phyloP scores from a whole-genome alignment of 1,284 basidiomycete species.

The Entoloma clypeatum region DNA sequence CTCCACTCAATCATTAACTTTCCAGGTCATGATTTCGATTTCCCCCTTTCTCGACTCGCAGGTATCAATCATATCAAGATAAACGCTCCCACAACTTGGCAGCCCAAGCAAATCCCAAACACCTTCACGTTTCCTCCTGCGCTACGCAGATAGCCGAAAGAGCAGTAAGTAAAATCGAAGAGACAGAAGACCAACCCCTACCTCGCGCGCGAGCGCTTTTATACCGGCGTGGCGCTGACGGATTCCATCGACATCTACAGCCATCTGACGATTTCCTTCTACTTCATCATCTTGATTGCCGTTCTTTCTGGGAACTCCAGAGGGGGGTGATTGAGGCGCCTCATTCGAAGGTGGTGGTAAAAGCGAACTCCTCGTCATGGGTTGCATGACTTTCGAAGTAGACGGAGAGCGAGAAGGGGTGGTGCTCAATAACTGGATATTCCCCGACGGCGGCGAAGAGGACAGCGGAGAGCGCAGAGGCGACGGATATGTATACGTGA shows the following conservation, averaged over 20 bases:
- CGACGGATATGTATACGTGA: conserved; percentile 11
- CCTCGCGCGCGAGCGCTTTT: conserved; percentile 14
- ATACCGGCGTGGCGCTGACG: conserved; percentile 11
- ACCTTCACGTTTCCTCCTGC: conserved; percentile 20
- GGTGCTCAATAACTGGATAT: not conserved
- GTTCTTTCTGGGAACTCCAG: conserved; percentile 2
- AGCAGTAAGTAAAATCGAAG: not conserved
- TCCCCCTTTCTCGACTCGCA: conserved; percentile 6
- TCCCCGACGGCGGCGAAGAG: conserved; percentile 3
- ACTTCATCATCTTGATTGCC: not conserved
- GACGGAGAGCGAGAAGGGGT: not conserved
- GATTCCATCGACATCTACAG: conserved; percentile 9
- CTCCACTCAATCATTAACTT: no score
- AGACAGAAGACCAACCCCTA: conserved; percentile 4
- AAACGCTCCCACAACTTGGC: conserved; percentile 32
- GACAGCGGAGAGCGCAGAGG: conserved; percentile 6
- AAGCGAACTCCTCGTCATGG: not conserved
- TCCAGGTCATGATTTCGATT: conserved; percentile 13
- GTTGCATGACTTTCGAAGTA: not conserved
- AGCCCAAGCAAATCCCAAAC: conserved; percentile 28
- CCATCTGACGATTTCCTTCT: not conserved
- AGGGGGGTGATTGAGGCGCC: conserved; percentile 16
- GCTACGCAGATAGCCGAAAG: conserved; percentile 24
- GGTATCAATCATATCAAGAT: conserved; percentile 17
- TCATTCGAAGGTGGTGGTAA: conserved; percentile 11